Evolutionary conservation across 495 filamentous ascomycete species (phyloP), one percentile per base, ranked within the genome.

Genomic region (Lepidopterella palustris): DNA sequence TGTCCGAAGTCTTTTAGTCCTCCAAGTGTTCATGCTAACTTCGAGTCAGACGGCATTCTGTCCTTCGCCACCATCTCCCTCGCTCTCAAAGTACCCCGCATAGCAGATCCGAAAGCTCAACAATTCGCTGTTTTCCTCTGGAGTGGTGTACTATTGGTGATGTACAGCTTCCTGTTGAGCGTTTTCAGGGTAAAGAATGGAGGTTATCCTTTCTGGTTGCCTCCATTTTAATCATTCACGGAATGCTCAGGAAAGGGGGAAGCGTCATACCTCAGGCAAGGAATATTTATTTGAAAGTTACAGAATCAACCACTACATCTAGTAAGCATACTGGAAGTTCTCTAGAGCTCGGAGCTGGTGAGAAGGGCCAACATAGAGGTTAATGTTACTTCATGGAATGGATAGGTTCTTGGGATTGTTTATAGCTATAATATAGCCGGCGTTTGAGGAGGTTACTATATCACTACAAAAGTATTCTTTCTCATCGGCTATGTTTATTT

Each of bases 161-260:
- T 88, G 76, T 97, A 97, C 77, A 95, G 92, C 75, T 91, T 96
- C 72, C 79, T 99, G 39, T 79, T 99, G 58, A 96, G 87, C 72
- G 79, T 96, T 62, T 99, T 99, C 79, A 83, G 90, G 67, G 75
- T 86, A 54, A 99, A 99, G 81, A 99, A 97, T 67, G 87, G 85
- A 28, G 90, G 91, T 26, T 99, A 99, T 72, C 90, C 91, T 28
- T 97, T 97, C 74, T 90, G 83, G 64, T 78, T 99, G 53, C 93
- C 95, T 5, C 93, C 93, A 5, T 96, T 98, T 73, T 89, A 79
- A 74, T 18, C 23, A 8, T 49, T 18, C 21, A 5, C 15, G 47
- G 6, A 18, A 25, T 50, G 47, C 18, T 42, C 35, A 42, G 13
- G 10, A 18, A 42, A 42, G 5, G 31, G 31, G 18, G 2, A 18